Base-by-base conservation (phyloP, 768 basidiomycete species). In the Amyloporia xantha region DNA sequence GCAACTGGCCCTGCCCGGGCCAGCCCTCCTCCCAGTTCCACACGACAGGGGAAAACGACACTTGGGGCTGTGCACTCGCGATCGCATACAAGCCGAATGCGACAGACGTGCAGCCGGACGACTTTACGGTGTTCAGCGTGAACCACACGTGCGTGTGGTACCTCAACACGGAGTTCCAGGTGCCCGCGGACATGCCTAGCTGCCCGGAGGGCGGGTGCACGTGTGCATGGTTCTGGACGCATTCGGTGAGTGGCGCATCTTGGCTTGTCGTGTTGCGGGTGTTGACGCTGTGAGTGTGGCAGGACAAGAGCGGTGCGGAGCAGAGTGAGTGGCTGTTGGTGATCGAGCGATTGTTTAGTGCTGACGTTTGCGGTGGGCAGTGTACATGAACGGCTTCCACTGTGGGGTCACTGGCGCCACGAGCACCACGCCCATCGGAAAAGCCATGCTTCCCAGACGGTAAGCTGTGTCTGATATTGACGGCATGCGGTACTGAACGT, bases 41-140 rank as follows among this genome's bases (percentile, higher is more conserved):
- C 56, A 84, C 83, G 0, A 72, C 65, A 0, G 78, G 77, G 0
- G 40, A 73, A 0, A 62, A 71, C 46, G 82, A 83, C 54, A 62
- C 81, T 27, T 73, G 71, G 43, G 82, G 84, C 10, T 86, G 84
- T 59, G 79, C 76, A 0, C 67, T 91, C 26, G 85, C 78, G 0
- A 89, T 91, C 54, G 76, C 84, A n/a, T 89, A 91, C 68, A 81
- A 85, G 62, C 76, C 65, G 53, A 70, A 88, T 55, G 77, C 71
- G 1, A 66, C 61, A 0, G 55, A 72, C 0, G 75, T 90, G 5
- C 64, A 79, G 57, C 85, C 85, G 0, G 76, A 72, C 38, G 84
- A 88, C 65, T 82, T 89, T 57, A 75, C 79, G 0, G 68, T 89
- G 10, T 88, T 89, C 63, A 83, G 79, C 49, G 75, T 86, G 10